Evolutionary conservation across 2,329 filamentous ascomycete species (phyloP).

Genomic region (Phaeophleospora eucalypticola): DNA sequence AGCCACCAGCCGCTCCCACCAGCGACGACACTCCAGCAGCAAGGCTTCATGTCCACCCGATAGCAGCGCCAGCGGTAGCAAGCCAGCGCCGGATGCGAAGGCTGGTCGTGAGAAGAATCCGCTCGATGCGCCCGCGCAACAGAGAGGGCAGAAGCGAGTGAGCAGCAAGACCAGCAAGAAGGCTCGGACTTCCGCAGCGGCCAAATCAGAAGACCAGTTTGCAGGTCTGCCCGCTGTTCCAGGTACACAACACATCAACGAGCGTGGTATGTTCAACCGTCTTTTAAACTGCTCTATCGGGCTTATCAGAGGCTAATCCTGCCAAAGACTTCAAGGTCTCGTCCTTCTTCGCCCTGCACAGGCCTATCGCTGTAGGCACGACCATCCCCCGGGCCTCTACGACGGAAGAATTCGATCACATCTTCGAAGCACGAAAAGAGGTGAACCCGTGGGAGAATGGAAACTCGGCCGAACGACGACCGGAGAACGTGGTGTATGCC

Average conservation of each 20-base stretch:
- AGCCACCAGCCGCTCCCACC: slow-evolving; percentile 38
- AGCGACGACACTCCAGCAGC: slow-evolving; percentile 48
- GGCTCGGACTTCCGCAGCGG: slow-evolving; percentile 11
- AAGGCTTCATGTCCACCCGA: slow-evolving; percentile 48
- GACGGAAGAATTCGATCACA: slow-evolving; percentile 73
- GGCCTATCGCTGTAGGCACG: slow-evolving; percentile 83
- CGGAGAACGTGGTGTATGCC: slow-evolving; percentile 41
- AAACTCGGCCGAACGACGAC: slow-evolving; percentile 42
- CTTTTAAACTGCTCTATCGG: neutral
- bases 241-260: slow-evolving; percentile 65
- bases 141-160: slow-evolving; percentile 17
- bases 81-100: slow-evolving; percentile 28
- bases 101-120: slow-evolving; percentile 13
- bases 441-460: slow-evolving; percentile 41
- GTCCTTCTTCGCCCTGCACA: slow-evolving; percentile 92
- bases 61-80: slow-evolving; percentile 26
- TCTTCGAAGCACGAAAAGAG: slow-evolving; percentile 62
- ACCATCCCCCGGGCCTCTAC: slow-evolving; percentile 70
- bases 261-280: slow-evolving; percentile 5
- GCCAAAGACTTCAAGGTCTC: slow-evolving; percentile 75
- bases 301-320: neutral
- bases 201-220: slow-evolving; percentile 37
- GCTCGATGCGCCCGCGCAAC: slow-evolving; percentile 16
- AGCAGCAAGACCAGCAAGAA: slow-evolving; percentile 13
- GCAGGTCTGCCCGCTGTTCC: slow-evolving; percentile 68